These are phyloP conservation scores for Eucalyptus shirleyi DNA, from an alignment of 345 rosid genomes.

Conservation along the genomic window DNA sequence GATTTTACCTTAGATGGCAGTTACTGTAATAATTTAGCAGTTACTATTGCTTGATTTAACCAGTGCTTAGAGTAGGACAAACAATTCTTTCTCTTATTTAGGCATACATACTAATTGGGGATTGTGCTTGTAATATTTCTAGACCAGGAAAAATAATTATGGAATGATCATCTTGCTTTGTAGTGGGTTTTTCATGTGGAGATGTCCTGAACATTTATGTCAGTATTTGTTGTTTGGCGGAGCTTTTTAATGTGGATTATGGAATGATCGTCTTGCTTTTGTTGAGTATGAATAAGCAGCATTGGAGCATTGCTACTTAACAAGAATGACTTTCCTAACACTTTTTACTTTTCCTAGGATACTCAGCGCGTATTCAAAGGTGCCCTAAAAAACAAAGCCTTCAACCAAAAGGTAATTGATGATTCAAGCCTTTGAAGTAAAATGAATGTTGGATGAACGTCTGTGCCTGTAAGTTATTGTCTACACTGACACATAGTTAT, in stretches of 20 bases:
- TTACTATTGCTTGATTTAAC: background rate
- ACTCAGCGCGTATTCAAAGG: constrained; percentile 44
- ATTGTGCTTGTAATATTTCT: background rate
- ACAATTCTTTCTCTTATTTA: background rate
- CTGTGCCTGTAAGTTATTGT: background rate
- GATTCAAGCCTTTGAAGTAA: background rate
- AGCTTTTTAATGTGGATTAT: background rate
- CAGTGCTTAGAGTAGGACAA: background rate
- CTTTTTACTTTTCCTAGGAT: constrained; percentile 22
- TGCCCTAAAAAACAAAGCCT: constrained; percentile 38
- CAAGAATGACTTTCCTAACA: background rate
- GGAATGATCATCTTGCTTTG: too few relatives aligned
- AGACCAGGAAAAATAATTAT: background rate
- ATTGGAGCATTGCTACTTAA: background rate
- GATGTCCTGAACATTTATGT: background rate
- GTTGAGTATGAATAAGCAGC: background rate
- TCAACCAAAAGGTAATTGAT: constrained; percentile 33
- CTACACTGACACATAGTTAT: background rate
- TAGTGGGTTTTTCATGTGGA: background rate
- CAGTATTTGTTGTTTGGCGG: background rate
- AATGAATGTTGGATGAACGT: background rate
- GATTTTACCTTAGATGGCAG: background rate
- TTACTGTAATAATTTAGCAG: background rate
- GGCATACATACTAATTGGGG: background rate
- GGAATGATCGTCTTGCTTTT: background rate